Evolutionary conservation across 1,139 yeast genomes (phyloP).

Genomic region (Taphrina confusa): DNA sequence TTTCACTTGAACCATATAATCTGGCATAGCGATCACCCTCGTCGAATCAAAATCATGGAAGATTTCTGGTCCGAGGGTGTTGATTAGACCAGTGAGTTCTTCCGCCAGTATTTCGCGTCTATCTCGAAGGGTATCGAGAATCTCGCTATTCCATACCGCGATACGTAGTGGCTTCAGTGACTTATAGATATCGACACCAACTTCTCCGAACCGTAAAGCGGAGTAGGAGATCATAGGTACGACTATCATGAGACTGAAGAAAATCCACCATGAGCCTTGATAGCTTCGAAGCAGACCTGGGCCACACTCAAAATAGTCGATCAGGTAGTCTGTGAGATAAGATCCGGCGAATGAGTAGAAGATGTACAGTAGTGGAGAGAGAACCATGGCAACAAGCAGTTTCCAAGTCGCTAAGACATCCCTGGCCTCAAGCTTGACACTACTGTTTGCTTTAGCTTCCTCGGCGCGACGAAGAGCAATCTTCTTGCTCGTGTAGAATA

Average conservation of each 20-base stretch:
- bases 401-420: slow-evolving; percentile 98
- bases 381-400: slow-evolving; percentile 79
- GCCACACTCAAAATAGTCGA: slow-evolving; percentile 39
- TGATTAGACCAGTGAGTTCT: slow-evolving; percentile 67
- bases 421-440: slow-evolving; percentile 85
- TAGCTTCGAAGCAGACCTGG: slow-evolving; percentile 32
- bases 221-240: slow-evolving; percentile 79
- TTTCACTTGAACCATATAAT: slow-evolving; percentile 23
- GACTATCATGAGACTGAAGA: slow-evolving; percentile 55
- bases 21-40: slow-evolving; percentile 35
- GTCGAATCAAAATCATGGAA: slow-evolving; percentile 68
- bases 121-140: slow-evolving; percentile 57
- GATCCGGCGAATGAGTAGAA: slow-evolving; percentile 74
- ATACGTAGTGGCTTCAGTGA: slow-evolving; percentile 76
- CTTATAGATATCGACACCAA: slow-evolving; percentile 84
- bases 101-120: slow-evolving; percentile 58
- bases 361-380: slow-evolving; percentile 82
- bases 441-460: slow-evolving; percentile 80
- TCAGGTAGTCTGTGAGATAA: slow-evolving; percentile 43
- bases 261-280: slow-evolving; percentile 46
- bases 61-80: slow-evolving; percentile 71
- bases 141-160: slow-evolving; percentile 49
- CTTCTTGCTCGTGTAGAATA: slow-evolving; percentile 71
- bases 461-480: slow-evolving; percentile 71
- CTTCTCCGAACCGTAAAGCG: slow-evolving; percentile 86